Conservation (phyloP, 345 rosid species). For the Camelina laxa region DNA sequence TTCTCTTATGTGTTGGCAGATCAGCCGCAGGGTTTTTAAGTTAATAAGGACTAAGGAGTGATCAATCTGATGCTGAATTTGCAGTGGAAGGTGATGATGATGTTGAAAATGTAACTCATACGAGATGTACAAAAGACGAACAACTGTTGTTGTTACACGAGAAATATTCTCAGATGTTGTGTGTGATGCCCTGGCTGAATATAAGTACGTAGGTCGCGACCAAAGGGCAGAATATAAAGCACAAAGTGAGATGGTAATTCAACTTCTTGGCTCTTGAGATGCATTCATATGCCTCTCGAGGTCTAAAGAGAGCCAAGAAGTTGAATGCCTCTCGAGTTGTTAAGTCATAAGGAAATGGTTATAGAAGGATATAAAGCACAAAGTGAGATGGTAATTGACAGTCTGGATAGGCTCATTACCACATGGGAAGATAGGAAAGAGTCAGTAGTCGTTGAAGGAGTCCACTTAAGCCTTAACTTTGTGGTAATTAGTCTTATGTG, state of each 20-base stretch:
- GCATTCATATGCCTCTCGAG: too few relatives aligned
- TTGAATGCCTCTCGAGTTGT: slow-evolving; percentile 56
- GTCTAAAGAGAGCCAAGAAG: slow-evolving; percentile 74
- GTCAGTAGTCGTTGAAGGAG: slow-evolving; percentile 97
- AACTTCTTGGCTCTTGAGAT: too few relatives aligned
- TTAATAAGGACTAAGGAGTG: slow-evolving; percentile 66
- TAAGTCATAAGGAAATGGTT: slow-evolving; percentile 92
- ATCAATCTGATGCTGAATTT: slow-evolving; percentile 50
- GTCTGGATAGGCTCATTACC: slow-evolving; percentile 96
- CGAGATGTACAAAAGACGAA: slow-evolving; percentile 89
- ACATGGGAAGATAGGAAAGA: slow-evolving; percentile 98
- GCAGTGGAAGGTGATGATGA: slow-evolving; percentile 52
- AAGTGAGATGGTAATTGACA: slow-evolving; percentile 99
- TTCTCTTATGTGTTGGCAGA: slow-evolving; percentile 49
- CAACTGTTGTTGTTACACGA: slow-evolving; percentile 74
- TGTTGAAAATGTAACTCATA: slow-evolving; percentile 59
- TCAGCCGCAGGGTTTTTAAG: slow-evolving; percentile 85
- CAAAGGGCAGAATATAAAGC: slow-evolving; percentile 99
- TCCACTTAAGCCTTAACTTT: slow-evolving; percentile 98
- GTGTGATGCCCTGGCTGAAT: slow-evolving; percentile 77
- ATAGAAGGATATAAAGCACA: slow-evolving; percentile 98
- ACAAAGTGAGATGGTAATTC: too few relatives aligned
- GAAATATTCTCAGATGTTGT: slow-evolving; percentile 77
- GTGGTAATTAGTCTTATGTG: slow-evolving; percentile 60
- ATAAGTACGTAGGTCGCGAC: slow-evolving; percentile 91